Conservation (phyloP, 2,329 filamentous ascomycete species). For the Penicillium sp. region DNA sequence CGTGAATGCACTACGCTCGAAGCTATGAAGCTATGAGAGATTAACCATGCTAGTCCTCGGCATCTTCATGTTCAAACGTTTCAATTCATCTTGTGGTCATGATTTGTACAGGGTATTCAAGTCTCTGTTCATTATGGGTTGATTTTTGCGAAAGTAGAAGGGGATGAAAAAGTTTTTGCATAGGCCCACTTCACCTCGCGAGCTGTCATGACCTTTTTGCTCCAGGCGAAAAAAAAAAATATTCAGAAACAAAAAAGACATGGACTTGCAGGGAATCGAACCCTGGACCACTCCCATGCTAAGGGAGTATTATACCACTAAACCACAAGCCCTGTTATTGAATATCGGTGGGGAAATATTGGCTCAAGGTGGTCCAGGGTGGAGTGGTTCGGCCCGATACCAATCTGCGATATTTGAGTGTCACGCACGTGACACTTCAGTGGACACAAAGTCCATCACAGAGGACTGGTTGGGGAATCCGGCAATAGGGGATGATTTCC, state of each 20-base stretch:
- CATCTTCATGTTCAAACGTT: neutral
- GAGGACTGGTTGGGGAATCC: conserved; percentile 6
- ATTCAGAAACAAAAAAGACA: conserved; percentile 8
- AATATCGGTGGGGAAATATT: neutral
- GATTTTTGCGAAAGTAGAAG: neutral
- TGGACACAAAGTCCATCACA: conserved; percentile 25
- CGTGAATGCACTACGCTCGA: conserved; percentile 14
- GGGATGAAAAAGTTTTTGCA: neutral
- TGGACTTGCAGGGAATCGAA: conserved; percentile 52
- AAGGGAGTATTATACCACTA: conserved; percentile 51
- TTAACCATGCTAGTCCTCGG: neutral
- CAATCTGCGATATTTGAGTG: neutral
- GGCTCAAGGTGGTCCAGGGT: conserved; percentile 1
- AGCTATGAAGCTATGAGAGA: conserved; percentile 18
- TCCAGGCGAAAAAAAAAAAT: neutral
- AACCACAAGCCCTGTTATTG: conserved; percentile 39
- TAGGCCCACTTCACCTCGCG: conserved; percentile 1
- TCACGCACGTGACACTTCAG: conserved; percentile 5
- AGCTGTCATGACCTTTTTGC: neutral
- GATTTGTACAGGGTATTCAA: conserved; percentile 7
- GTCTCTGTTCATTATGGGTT: neutral
- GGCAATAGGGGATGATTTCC: conserved; percentile 19
- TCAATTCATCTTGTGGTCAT: neutral
- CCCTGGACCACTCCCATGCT: conserved; percentile 50
- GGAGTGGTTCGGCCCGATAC: conserved; percentile 5